Evolutionary conservation across 495 filamentous ascomycete species (phyloP), one percentile per base, ranked within the genome.

Genomic region (Evernia prunastri): DNA sequence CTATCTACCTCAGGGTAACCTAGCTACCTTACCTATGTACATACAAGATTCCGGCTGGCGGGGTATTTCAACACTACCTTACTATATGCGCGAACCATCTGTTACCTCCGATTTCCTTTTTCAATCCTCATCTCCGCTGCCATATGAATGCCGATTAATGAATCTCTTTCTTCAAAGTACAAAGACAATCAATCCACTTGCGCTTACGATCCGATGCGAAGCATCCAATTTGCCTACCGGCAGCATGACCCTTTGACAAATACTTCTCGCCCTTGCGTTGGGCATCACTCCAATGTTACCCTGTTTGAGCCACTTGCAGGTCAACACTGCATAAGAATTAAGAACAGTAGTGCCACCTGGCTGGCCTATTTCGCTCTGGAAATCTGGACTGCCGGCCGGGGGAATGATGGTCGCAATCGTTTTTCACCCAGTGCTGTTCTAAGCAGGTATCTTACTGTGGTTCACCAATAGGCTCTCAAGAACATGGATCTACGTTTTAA

Each of bases 401-500:
- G 49, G 15, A 53, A 33, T 31, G 18, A 10, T 20, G 20, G 0
- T 33, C 51, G 13, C 29, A 54, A 20, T 54, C 1, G 12, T 37
- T 8, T 33, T 12, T 5, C 13, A 17, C 8, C 51, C 27, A 54
- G 15, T 20, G 4, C 0, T 54, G 29, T 10, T 54, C 15, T 35
- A 29, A 20, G 51, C 51, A 33, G 29, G 29, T 39, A 36, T 63
- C 29, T 25, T 57, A 10, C 33, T 15, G 20, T 47, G 61, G 20
- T 45, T 57, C 61, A 57, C 61, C 61, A 63, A 63, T 63, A 42
- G 37, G 10, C 18, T 40, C 18, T 42, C 53, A 23, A 25, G 23
- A 56, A 35, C 61, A 63, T 45, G 61, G 61, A 57, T 63, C 53
- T 47, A 11, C 53, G n/a, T 33, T 57, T 17, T 3, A 39, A 57